Base-by-base conservation (phyloP, 257 asterid genomes). In the Petunia secreta region DNA sequence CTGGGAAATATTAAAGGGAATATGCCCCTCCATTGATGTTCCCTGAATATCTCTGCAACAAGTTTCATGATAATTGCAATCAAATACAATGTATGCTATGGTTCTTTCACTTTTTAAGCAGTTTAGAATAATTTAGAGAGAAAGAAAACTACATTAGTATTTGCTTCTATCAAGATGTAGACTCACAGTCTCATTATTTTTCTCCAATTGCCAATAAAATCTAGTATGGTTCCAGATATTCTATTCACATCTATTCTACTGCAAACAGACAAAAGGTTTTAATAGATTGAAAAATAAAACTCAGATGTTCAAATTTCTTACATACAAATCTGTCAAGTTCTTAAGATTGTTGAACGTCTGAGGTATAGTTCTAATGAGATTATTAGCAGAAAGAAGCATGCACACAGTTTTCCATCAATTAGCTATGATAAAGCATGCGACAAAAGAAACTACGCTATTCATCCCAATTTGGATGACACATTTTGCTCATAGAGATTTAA, bases 251-350 rank as follows among this genome's bases (percentile, higher is more conserved):
- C 98, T 75, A 95, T 89, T 89, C 97, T 84, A 87, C 99, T 95
- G 97, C 92, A 93, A 87, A 71, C 84, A 80, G 65, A 71, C 7
- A 14, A 79, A 65, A 79, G 60, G 25, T 25, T 25, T 25, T 25
- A 55, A 36, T 34, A 53, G 36, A 53, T 52, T 14, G 6, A 64
- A 36, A 40, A 75, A 54, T 38, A 0, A n/a, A 57, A 66, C 41
- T 50, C 13, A 67, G 16, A 62, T 43, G 5, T 53, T 40, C 25
- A 40, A 71, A 75, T 75, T 43, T 53, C 34, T 75, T 60, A 88
- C 99, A 93, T 89, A 95, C 99, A 95, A 88, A 80, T 93, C 91
- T 69, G 87, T 84, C 92, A 95, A 81, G 91, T 93, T 90, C 90
- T 75, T 85, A 44, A 95, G 87, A 62, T 91, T 87, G 77, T 76